phyloP scores from a whole-genome alignment of 305 asterid species.

The Fraxinus ornus region DNA sequence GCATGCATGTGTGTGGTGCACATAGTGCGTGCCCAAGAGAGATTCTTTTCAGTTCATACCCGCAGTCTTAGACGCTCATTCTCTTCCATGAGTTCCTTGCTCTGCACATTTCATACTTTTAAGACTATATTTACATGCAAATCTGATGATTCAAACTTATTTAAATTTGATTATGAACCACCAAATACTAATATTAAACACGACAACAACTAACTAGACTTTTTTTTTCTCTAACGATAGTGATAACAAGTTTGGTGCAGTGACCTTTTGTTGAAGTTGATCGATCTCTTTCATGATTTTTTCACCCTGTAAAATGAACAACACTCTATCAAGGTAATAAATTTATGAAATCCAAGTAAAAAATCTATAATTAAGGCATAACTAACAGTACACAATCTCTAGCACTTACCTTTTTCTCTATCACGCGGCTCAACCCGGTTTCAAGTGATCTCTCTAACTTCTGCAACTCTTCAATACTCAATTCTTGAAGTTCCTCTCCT shows the following conservation, averaged over 20 bases:
- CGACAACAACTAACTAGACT: background rate
- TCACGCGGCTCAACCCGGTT: slow-evolving; percentile 63
- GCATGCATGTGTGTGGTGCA: background rate
- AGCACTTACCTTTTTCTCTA: slow-evolving; percentile 52
- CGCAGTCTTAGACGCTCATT: slow-evolving; percentile 52
- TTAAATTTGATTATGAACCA: background rate
- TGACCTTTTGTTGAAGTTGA: slow-evolving; percentile 67
- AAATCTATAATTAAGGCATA: background rate
- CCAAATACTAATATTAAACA: background rate
- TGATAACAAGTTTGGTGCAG: background rate
- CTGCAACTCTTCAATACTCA: slow-evolving; percentile 70
- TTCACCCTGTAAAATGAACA: slow-evolving; percentile 43
- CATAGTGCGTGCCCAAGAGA: background rate
- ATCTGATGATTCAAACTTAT: background rate
- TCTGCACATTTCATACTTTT: slow-evolving; percentile 37
- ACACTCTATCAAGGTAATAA: background rate
- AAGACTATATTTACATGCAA: background rate
- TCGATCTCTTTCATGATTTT: slow-evolving; percentile 62
- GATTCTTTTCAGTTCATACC: slow-evolving; percentile 34
- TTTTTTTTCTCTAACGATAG: background rate
- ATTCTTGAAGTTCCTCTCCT: slow-evolving; percentile 79
- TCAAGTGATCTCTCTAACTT: slow-evolving; percentile 64
- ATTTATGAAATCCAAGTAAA: background rate
- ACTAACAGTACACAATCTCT: background rate
- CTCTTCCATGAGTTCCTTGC: slow-evolving; percentile 63